Percentiles rank a stretch among this genome's conserved stretches.
phyloP scores from a whole-genome alignment of 306 rosid species.

The Quercus mongolica region DNA sequence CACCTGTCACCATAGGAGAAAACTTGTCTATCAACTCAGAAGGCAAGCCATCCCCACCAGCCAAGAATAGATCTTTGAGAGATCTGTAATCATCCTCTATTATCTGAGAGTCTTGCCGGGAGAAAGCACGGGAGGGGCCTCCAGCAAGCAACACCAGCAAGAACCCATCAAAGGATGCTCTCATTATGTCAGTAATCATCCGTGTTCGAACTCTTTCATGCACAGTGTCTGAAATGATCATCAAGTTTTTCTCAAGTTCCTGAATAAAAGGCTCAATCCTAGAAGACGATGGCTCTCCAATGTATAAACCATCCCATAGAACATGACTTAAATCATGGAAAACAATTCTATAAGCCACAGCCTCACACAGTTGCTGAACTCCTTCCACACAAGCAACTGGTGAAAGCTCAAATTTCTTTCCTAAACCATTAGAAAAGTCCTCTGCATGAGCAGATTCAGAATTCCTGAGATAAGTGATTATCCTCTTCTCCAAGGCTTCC shows the following conservation, averaged over 20 bases:
- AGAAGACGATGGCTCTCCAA: constrained; percentile 76
- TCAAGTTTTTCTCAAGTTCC: constrained; percentile 72
- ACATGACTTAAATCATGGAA: constrained; percentile 78
- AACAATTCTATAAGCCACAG: constrained; percentile 74
- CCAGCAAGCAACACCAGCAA: constrained; percentile 96
- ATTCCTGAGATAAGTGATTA: constrained; percentile 80
- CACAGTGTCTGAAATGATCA: constrained; percentile 60
- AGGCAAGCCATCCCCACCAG: constrained; percentile 93
- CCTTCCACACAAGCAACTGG: constrained; percentile 90
- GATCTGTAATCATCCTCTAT: constrained; percentile 84
- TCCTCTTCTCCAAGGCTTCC: constrained; percentile 87
- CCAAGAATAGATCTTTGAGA: constrained; percentile 85
- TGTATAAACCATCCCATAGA: constrained; percentile 81
- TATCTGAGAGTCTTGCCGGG: constrained; percentile 74
- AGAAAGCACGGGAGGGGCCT: constrained; percentile 85
- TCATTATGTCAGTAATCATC: constrained; percentile 81
- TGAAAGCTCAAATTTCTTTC: constrained; percentile 74
- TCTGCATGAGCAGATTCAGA: constrained; percentile 87
- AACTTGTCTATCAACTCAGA: constrained; percentile 80
- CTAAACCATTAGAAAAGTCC: constrained; percentile 81
- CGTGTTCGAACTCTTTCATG: constrained; percentile 86
- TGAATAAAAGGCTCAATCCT: constrained; percentile 77
- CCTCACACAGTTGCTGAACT: constrained; percentile 89
- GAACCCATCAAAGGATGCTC: constrained; percentile 95
- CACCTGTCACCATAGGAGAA: constrained; percentile 56